A percentile compares a stretch with the other conserved stretches of the same genome.
Evolutionary conservation across 139 green algal species (phyloP).

Genomic region (Yamagishiella unicocca): DNA sequence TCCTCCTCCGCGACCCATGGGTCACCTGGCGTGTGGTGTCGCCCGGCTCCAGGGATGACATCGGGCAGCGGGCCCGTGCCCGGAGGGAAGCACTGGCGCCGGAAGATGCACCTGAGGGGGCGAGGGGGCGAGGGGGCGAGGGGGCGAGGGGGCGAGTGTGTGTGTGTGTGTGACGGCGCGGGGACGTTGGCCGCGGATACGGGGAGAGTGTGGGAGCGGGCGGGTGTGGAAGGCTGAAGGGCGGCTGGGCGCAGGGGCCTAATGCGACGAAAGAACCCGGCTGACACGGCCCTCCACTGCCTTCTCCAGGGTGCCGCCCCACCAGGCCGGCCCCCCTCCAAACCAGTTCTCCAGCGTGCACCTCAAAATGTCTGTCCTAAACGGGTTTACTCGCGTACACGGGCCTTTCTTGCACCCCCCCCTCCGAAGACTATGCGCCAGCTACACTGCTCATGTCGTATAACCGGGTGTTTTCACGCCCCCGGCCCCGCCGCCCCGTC

Average conservation of each 20-base stretch:
- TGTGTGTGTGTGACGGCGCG: not conserved
- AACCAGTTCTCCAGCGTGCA: too few relatives aligned
- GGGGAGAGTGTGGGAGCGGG: too few relatives aligned
- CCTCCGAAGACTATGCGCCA: too few relatives aligned
- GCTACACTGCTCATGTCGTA: not conserved
- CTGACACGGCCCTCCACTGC: too few relatives aligned
- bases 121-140: not conserved
- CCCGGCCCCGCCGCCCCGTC: not conserved
- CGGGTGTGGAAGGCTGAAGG: too few relatives aligned
- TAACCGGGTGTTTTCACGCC: not conserved
- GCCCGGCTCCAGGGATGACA: conserved; percentile 25
- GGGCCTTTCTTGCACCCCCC: too few relatives aligned
- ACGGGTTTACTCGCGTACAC: too few relatives aligned
- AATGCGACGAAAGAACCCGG: too few relatives aligned
- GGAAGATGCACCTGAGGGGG: conserved; percentile 36
- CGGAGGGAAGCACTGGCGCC: conserved; percentile 42
- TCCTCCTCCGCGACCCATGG: too few relatives aligned
- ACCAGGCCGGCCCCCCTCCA: too few relatives aligned
- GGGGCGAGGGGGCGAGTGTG: not conserved
- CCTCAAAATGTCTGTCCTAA: too few relatives aligned
- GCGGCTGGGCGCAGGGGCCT: not conserved
- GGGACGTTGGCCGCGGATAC: not conserved
- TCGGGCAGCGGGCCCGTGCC: conserved; percentile 26
- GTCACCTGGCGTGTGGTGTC: not conserved
- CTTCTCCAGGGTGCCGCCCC: too few relatives aligned